A percentile compares a stretch with the other conserved stretches of the same genome.
phyloP scores from a whole-genome alignment of 1,284 basidiomycete genomes.

The Austroboletus niveus region DNA sequence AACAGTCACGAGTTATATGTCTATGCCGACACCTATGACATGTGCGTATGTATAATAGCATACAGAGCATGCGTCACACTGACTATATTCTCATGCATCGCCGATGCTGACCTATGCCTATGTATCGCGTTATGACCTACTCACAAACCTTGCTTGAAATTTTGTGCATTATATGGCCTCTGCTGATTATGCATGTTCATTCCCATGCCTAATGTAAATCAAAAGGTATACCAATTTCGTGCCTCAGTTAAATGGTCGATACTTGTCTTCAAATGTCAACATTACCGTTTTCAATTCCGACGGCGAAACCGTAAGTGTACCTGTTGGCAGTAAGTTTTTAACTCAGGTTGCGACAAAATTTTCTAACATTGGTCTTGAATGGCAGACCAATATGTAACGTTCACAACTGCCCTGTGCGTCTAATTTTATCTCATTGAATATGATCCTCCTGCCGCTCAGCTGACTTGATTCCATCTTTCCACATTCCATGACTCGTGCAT shows the following conservation, averaged over 20 bases:
- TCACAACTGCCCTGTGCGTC: slow-evolving; percentile 69
- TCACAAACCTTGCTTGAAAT: background rate
- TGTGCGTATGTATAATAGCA: slow-evolving; percentile 45
- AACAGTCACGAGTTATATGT: slow-evolving; percentile 80
- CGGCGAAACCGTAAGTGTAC: slow-evolving; percentile 51
- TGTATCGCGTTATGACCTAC: background rate
- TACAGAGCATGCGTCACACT: slow-evolving; percentile 3
- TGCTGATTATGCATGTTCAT: slow-evolving; percentile 5
- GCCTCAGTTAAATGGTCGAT: slow-evolving; percentile 70
- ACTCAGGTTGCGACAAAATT: background rate
- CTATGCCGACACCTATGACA: slow-evolving; percentile 74
- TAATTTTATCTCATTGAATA: background rate
- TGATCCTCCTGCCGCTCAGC: background rate
- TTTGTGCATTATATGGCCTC: background rate
- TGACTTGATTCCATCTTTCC: too few species aligned
- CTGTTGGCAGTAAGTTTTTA: slow-evolving; percentile 55
- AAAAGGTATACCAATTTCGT: slow-evolving; percentile 69
- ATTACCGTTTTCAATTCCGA: slow-evolving; percentile 65
- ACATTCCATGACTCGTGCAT: background rate
- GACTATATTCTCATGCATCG: background rate
- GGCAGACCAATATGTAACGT: slow-evolving; percentile 66
- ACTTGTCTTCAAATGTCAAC: slow-evolving; percentile 83
- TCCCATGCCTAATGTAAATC: background rate
- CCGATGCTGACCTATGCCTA: background rate
- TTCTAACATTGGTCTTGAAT: background rate